These are phyloP conservation scores for Lodderomyces orthopsilosis DNA, from an alignment of 1,139 yeast genomes.

Conservation along the genomic window DNA sequence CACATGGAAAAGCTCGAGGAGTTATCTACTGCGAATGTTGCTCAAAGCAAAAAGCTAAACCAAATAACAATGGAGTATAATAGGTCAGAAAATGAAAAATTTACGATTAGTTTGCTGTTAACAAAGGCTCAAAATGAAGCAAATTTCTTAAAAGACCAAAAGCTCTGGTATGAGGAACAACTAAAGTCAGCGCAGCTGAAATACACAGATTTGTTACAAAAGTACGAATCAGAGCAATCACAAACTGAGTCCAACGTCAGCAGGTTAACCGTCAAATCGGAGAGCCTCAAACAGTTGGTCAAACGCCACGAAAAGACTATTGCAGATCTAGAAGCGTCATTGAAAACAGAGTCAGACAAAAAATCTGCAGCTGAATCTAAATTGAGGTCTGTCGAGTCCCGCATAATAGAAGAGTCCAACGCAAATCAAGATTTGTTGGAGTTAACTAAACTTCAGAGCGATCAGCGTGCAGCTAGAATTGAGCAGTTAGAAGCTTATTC, in stretches of 20 bases:
- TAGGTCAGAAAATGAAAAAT: constrained; percentile 34
- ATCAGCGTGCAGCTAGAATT: constrained; percentile 47
- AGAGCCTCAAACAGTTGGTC: constrained; percentile 23
- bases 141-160: constrained; percentile 34
- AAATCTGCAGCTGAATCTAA: constrained; percentile 36
- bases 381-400: constrained; percentile 25
- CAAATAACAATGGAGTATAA: constrained; percentile 38
- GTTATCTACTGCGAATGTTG: constrained; percentile 49
- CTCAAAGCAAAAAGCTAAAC: constrained; percentile 38
- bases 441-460: constrained; percentile 52
- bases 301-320: constrained; percentile 18
- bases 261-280: neutral
- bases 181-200: constrained; percentile 35
- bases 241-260: constrained; percentile 23
- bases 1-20: constrained; percentile 35
- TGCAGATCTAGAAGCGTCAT: constrained; percentile 21
- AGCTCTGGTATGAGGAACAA: constrained; percentile 51
- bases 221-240: constrained; percentile 37
- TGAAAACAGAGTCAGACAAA: constrained; percentile 46
- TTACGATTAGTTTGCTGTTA: constrained; percentile 41
- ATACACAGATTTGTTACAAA: constrained; percentile 39
- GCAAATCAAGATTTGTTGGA: constrained; percentile 63
- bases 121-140: constrained; percentile 39
- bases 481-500: constrained; percentile 45
- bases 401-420: constrained; percentile 59